Evolutionary conservation across 768 basidiomycete genomes (phyloP).

Genomic region (Trametes punicea): DNA sequence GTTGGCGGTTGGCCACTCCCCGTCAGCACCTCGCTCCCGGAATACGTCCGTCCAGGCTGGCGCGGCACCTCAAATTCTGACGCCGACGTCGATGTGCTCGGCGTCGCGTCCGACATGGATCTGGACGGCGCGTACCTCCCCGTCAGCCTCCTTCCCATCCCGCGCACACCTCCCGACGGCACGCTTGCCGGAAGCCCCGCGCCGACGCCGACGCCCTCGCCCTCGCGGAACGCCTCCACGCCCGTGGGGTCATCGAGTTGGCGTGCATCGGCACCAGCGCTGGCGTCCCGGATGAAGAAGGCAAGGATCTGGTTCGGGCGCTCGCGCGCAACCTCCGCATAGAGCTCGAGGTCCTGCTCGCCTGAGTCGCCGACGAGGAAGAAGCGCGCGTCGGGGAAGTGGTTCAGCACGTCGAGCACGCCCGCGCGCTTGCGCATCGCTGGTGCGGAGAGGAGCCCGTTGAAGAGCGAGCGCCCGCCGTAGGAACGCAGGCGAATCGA

Average conservation of each 20-base stretch:
- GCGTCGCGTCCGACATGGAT: slow-evolving; percentile 18
- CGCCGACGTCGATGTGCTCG: neutral
- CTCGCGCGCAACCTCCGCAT: slow-evolving; percentile 69
- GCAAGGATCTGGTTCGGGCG: slow-evolving; percentile 67
- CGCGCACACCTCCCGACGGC: slow-evolving; percentile 4
- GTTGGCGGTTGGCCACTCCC: neutral
- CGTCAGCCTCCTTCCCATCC: slow-evolving; percentile 2
- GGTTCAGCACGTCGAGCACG: slow-evolving; percentile 72
- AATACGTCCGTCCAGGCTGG: slow-evolving; percentile 12
- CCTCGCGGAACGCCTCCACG: slow-evolving; percentile 9
- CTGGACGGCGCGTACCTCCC: slow-evolving; percentile 3
- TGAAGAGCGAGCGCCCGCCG: slow-evolving; percentile 77
- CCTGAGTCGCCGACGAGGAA: slow-evolving; percentile 89
- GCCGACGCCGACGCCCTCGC: neutral
- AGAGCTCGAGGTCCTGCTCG: slow-evolving; percentile 94
- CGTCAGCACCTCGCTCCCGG: slow-evolving; percentile 7
- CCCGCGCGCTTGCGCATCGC: slow-evolving; percentile 80
- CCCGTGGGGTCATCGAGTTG: slow-evolving; percentile 68
- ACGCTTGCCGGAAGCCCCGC: neutral
- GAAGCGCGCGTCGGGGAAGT: slow-evolving; percentile 73
- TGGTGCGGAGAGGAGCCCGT: slow-evolving; percentile 77
- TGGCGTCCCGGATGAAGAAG: slow-evolving; percentile 82
- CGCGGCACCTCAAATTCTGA: neutral
- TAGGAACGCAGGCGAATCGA: slow-evolving; percentile 85
- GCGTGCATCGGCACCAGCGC: slow-evolving; percentile 32